Evolutionary conservation across 73 alveolate species (phyloP).

Genomic region (Urostyla sp.): DNA sequence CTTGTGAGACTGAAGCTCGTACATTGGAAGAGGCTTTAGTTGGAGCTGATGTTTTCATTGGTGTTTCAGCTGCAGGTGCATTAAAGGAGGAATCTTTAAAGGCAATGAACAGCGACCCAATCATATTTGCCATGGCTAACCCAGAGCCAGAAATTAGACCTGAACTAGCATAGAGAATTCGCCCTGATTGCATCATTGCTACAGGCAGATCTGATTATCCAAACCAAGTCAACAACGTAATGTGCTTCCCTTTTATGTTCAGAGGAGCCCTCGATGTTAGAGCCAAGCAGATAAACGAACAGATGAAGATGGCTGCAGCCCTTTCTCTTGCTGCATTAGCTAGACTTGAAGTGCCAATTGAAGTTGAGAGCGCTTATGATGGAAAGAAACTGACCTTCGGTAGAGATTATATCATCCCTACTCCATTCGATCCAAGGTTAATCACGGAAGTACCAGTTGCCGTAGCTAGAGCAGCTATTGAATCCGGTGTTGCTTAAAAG

Average conservation of each 20-base stretch:
- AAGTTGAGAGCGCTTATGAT: constrained; percentile 49
- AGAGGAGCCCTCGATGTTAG: constrained; percentile 95
- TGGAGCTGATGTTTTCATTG: constrained; percentile 81
- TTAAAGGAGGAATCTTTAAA: constrained; percentile 67
- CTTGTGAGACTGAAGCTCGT: constrained; percentile 71
- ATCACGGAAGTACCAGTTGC: constrained; percentile 81
- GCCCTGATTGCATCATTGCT: constrained; percentile 74
- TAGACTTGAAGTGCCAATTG: constrained; percentile 56
- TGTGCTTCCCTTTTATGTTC: constrained; percentile 92
- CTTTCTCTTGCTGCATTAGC: constrained; percentile 81
- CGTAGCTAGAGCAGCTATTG: constrained; percentile 90
- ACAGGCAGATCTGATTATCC: constrained; percentile 91
- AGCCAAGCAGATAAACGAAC: constrained; percentile 85
- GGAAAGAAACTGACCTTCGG: constrained; percentile 65
- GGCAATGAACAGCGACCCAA: constrained; percentile 72
- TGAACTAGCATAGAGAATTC: constrained; percentile 68
- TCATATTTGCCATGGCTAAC: constrained; percentile 86
- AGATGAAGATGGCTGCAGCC: constrained; percentile 94
- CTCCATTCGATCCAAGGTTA: constrained; percentile 85
- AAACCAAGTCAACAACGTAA: constrained; percentile 85
- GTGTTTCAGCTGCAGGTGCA: constrained; percentile 75
- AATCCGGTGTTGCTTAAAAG: constrained; percentile 68
- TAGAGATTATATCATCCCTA: constrained; percentile 84
- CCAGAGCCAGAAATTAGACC: constrained; percentile 88
- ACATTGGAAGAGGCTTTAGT: constrained; percentile 74